Evolutionary conservation across 116 monocot genomes (phyloP).

Genomic region (Iris pallida): DNA sequence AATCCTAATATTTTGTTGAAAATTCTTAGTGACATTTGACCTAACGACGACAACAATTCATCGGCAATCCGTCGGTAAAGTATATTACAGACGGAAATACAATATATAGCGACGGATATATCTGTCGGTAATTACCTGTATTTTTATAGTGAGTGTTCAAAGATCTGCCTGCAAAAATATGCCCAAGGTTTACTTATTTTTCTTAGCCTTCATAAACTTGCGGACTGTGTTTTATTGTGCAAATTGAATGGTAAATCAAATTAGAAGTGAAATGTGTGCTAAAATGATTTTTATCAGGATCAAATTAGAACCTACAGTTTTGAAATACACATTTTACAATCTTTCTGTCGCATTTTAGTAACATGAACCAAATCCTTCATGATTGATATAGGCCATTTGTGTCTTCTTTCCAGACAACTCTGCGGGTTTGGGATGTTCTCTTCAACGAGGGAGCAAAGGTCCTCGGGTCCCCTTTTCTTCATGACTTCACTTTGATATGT

Average conservation of each 20-base stretch:
- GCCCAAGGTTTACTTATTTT: slow-evolving; percentile 75
- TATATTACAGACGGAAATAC: too few species aligned
- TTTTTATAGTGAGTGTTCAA: slow-evolving; percentile 80
- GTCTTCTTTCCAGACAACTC: slow-evolving; percentile 60
- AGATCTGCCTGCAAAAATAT: slow-evolving; percentile 87
- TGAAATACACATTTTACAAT: neutral
- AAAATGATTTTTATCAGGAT: neutral
- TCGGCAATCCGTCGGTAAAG: too few species aligned
- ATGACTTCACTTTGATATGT: too few species aligned
- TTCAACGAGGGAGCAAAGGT: slow-evolving; percentile 99
- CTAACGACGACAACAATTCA: too few species aligned
- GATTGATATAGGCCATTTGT: neutral
- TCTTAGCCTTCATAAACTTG: neutral
- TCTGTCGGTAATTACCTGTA: too few species aligned
- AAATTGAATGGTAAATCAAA: too few species aligned
- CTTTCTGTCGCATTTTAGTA: neutral
- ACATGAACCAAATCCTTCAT: neutral
- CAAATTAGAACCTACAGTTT: neutral
- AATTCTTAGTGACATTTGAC: too few species aligned
- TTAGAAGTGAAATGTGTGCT: slow-evolving; percentile 8
- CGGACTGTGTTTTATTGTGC: too few species aligned
- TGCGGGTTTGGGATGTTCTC: slow-evolving; percentile 98
- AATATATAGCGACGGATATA: too few species aligned
- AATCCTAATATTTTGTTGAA: slow-evolving; percentile 1
- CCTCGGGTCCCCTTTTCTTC: too few species aligned